Base-by-base conservation (phyloP, 1,284 basidiomycete species). In the Malassezia obtusa region DNA sequence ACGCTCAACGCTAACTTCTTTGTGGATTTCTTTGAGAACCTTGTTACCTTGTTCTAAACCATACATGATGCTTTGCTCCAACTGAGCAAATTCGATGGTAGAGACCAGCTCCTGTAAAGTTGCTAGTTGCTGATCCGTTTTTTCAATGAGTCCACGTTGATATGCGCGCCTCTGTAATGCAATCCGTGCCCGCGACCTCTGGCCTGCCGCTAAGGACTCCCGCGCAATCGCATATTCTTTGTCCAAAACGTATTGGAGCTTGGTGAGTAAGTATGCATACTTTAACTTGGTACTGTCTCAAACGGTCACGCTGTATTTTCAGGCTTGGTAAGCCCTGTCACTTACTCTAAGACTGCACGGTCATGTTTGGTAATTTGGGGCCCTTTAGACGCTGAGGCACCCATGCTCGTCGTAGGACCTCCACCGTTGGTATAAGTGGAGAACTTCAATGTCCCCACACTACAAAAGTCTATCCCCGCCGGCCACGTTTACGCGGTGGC, bases 241-340 rank as follows among this genome's bases (percentile, higher is more conserved):
- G 53, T 89, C 84, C 45, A 94, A 80, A 6, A 95, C 78, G 21
- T 78, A 78, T 79, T 95, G 87, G 58, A 96, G 85, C 92, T 95
- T 59, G 49, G 30, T 31, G 30, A 50, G 33, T 35, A 19, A 24
- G 49, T 6, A 8, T n/a, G 22, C 31, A 14, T 59, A 88, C 92
- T 80, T 86, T 85, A 77, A 84, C 88, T 80, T 92, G 90, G 69
- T 96, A 98, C 74, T 91, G 89, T 73, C 82, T 86, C 59, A 98
- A 79, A 74, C 91, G 92, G 76, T 98, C 94, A 39, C 94, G 80
- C 75, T 98, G 92, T 45, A 94, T 76, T 76, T 98, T 98, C 61
- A 98, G 80, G 71, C 89, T 86, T 22, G 12, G 4, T 36, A n/a
- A 14, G 6, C n/a, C 31, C 33, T 3, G 41, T 25, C 12, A 68